Evolutionary conservation across 495 filamentous ascomycete species (phyloP).

Genomic region (Geopyxis carbonaria): DNA sequence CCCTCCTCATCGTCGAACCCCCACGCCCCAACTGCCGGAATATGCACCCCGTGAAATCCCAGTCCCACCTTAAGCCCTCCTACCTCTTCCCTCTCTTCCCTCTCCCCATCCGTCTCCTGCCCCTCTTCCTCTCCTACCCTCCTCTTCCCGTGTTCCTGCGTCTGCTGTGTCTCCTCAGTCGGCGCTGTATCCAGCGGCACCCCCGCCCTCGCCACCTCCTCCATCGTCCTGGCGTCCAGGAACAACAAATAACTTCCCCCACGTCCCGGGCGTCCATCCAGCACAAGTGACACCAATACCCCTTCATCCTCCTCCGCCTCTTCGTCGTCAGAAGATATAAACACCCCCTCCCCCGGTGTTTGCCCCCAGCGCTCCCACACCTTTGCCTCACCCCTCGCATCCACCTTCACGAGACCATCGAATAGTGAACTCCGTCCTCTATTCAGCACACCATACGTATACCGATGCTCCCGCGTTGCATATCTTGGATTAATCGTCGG

Average conservation of each 20-base stretch:
- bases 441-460: neutral
- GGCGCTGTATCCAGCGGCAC: too few relatives aligned
- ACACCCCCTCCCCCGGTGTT: constrained; percentile 55
- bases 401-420: constrained; percentile 53
- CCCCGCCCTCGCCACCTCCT: constrained; percentile 49
- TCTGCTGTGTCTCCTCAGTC: too few relatives aligned
- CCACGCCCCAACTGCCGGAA: too few relatives aligned
- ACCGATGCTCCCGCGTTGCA: constrained; percentile 36
- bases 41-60: too few relatives aligned
- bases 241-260: constrained; percentile 53
- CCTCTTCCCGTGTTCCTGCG: too few relatives aligned
- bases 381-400: constrained; percentile 28
- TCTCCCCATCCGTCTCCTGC: too few relatives aligned
- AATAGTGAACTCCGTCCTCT: constrained; percentile 30
- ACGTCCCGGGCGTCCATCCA: constrained; percentile 45
- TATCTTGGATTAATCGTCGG: constrained; percentile 49
- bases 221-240: constrained; percentile 47
- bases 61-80: too few relatives aligned
- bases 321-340: constrained; percentile 40
- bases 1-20: too few relatives aligned
- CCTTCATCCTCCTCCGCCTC: constrained; percentile 49
- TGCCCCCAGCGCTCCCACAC: constrained; percentile 44
- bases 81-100: too few relatives aligned
- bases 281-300: constrained; percentile 50
- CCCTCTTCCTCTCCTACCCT: too few relatives aligned